Evolutionary conservation across 768 basidiomycete genomes (phyloP), one percentile per base, ranked within the genome.

Genomic region (Boletus vermiculosoides): DNA sequence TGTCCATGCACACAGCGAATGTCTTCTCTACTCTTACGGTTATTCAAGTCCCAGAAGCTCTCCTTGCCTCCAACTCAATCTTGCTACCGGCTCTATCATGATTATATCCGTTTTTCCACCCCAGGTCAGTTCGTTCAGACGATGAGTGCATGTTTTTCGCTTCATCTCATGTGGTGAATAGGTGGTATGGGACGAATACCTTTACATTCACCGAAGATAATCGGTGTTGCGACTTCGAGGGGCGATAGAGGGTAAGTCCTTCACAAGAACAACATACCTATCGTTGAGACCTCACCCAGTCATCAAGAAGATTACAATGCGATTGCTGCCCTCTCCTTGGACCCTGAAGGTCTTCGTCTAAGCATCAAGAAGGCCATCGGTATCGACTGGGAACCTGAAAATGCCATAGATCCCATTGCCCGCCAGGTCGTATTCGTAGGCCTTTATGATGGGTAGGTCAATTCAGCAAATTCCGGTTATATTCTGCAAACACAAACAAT

Each of bases 251-350:
- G 80, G 92, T 88, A 67, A 31, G 74, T 62, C 28, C 49, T 42
- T 54, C 31, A 22, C 51, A 45, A 46, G 41, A 37, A 11, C 33
- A 16, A n/a, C 28, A 12, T 40, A 6, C 30, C 23, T 30, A 23
- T 25, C 42, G 44, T 47, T 60, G 42, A 69, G 41, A 56, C 53
- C 52, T 55, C 50, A 34, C 49, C 13, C 64, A 95, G 93, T 59
- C 85, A 95, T 60, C 94, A 96, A 71, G 94, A 96, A 74, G 94
- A 97, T 66, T 91, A 89, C 59, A 83, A 89, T 66, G 78, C 86
- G 15, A 89, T 88, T 66, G 83, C 86, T 8, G 83, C 89, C 1
- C 78, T 97, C 23, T 86, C 88, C 20, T 67, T 96, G 30, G 79
- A 89, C 56, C 85, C 90, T 11, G 81, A 84, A 53, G 94, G 95